Evolutionary conservation across 352 stramenopile species (phyloP).

Genomic region (Phytophthora fragariae): DNA sequence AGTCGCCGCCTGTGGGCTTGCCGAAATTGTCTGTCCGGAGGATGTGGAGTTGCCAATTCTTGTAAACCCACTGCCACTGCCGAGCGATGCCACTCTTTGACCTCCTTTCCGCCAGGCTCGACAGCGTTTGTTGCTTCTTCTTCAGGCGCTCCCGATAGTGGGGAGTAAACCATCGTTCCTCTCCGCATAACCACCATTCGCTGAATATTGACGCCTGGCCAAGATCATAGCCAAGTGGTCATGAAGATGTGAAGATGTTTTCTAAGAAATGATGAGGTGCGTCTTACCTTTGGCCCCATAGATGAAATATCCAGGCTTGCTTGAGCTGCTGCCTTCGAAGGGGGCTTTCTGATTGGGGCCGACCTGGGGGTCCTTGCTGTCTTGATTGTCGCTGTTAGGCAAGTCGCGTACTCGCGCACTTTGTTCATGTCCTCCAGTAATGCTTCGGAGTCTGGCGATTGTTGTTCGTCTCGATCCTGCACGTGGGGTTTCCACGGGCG

Average conservation of each 20-base stretch:
- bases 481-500: slow-evolving; percentile 2
- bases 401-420: slow-evolving; percentile 6
- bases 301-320: slow-evolving; percentile 18
- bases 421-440: slow-evolving; percentile 28
- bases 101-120: slow-evolving; percentile 1
- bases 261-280: not conserved
- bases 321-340: slow-evolving; percentile 5
- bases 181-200: slow-evolving; percentile 30
- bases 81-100: slow-evolving; percentile 34
- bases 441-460: slow-evolving; percentile 27
- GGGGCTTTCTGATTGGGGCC: not conserved
- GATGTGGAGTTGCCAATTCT: slow-evolving; percentile 18
- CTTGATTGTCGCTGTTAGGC: slow-evolving; percentile 17
- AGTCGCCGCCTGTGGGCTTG: slow-evolving; percentile 12
- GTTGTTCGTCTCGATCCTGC: slow-evolving; percentile 23
- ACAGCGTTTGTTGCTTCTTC: not conserved
- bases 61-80: slow-evolving; percentile 7
- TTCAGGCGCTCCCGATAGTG: slow-evolving; percentile 21
- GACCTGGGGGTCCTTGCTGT: not conserved
- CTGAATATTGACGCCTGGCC: slow-evolving; percentile 15
- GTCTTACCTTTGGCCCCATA: slow-evolving; percentile 25
- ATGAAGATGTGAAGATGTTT: not conserved
- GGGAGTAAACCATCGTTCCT: slow-evolving; percentile 25
- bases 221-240: not conserved
- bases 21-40: slow-evolving; percentile 15